Conservation (phyloP, 768 basidiomycete species). For the Hebeloma cylindrosporum region DNA sequence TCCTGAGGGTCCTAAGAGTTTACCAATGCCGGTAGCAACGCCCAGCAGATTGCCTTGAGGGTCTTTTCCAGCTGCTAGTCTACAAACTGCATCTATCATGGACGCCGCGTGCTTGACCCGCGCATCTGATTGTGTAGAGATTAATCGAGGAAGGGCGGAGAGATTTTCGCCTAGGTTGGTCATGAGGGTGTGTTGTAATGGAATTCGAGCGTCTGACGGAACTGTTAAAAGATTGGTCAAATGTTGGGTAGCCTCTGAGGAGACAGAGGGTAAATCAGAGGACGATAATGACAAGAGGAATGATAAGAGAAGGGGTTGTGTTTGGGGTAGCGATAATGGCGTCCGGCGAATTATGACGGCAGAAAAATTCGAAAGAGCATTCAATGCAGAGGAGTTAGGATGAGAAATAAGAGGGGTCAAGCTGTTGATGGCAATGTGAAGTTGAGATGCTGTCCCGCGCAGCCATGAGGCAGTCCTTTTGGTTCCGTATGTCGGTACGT, state of each 20-base stretch:
- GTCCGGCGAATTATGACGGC: conserved; percentile 53
- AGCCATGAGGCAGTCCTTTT: conserved; percentile 76
- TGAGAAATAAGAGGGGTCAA: conserved; percentile 72
- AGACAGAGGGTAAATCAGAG: conserved; percentile 55
- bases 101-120: conserved; percentile 69
- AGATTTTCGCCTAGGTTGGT: conserved; percentile 66
- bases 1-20: conserved; percentile 76
- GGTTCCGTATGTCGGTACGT: conserved; percentile 37
- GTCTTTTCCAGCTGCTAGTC: conserved; percentile 35
- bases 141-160: conserved; percentile 66
- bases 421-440: conserved; percentile 79
- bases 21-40: conserved; percentile 54
- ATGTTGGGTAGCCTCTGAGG: conserved; percentile 43
- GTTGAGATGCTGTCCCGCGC: conserved; percentile 74
- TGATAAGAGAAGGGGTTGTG: conserved; percentile 65
- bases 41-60: conserved; percentile 28
- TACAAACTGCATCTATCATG: conserved; percentile 71
- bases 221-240: conserved; percentile 47
- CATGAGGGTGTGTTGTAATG: conserved; percentile 56
- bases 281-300: conserved; percentile 73
- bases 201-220: conserved; percentile 41
- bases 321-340: conserved; percentile 62
- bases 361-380: conserved; percentile 58
- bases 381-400: conserved; percentile 63
- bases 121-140: conserved; percentile 70